Evolutionary conservation across 805 yeast genomes (phyloP), one percentile per base, ranked within the genome.

Genomic region (Wickerhamiella galacta): DNA sequence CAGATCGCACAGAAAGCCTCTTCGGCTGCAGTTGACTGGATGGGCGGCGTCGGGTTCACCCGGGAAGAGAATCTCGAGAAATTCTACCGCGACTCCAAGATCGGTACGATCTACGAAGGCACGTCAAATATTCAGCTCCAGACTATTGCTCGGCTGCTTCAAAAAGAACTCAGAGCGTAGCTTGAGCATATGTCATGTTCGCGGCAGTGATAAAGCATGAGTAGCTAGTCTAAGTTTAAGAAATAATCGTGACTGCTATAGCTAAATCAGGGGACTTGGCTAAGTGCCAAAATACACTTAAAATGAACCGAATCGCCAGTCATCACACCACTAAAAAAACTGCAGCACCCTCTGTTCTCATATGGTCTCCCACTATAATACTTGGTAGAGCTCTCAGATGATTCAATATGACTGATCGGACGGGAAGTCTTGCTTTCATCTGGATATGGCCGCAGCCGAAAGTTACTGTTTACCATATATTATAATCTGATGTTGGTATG

Each of bases 11-110:
- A 57, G 31, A 46, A 45, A 33, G 51, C 59, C 2, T 48, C 64
- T 16, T 53, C 60, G 7, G 44, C 49, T 35, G 64, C 65, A 11
- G 60, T 60, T 17, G 65, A 60, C 38, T 61, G 65, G 60, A 58
- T 61, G 64, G 65, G 65, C 17, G 65, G 65, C 15, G 63, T 61
- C 15, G 65, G 65, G 12, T 60, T 59, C 47, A 60, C 64, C 16
- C 48, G 65, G 33, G 65, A 61, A 20, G 61, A 57, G 36, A 36
- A 43, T 4, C 47, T 56, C 18, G 65, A 60, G 47, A 60, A 61
- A 53, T 61, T 54, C 46, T 60, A 48, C 44, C 49, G 65, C 20
- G 65, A 60, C 39, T 46, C 65, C 16, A 60, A 60, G 55, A 60
- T 60, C 35, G 65, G 65, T 17, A 50, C 63, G 6, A 60, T 60